A percentile compares a stretch with the other conserved stretches of the same genome.
These are phyloP conservation scores for Cadophora sp. DNA, from an alignment of 2,329 filamentous ascomycete genomes.

Conservation along the genomic window DNA sequence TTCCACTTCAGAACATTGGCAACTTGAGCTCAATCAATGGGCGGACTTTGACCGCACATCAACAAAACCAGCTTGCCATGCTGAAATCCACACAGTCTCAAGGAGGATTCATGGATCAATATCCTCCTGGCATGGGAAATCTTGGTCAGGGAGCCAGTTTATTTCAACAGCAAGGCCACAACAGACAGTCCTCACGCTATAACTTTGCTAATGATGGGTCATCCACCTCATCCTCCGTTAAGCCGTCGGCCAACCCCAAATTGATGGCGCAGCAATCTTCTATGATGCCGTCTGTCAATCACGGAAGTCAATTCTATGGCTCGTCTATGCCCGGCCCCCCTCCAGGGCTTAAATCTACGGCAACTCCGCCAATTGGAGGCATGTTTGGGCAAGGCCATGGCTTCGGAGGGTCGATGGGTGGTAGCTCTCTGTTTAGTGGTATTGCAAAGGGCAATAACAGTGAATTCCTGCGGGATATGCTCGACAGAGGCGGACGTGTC, in stretches of 20 bases:
- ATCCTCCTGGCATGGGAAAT: constrained; percentile 61
- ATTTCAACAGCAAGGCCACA: constrained; percentile 72
- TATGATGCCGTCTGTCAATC: constrained; percentile 73
- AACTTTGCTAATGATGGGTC: constrained; percentile 82
- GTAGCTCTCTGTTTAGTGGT: constrained; percentile 64
- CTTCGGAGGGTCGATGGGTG: constrained; percentile 73
- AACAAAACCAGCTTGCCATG: constrained; percentile 71
- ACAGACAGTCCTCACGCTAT: constrained; percentile 84
- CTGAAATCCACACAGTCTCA: constrained; percentile 53
- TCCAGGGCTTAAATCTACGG: constrained; percentile 92
- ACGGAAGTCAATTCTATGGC: constrained; percentile 75
- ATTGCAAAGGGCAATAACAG: constrained; percentile 75
- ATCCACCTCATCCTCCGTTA: constrained; percentile 66
- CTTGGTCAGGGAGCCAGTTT: constrained; percentile 53
- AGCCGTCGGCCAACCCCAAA: constrained; percentile 79
- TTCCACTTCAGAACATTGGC: constrained; percentile 53
- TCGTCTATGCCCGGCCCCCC: constrained; percentile 90
- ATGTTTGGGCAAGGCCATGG: constrained; percentile 92
- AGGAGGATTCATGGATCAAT: constrained; percentile 62
- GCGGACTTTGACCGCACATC: constrained; percentile 81
- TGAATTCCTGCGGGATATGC: constrained; percentile 82
- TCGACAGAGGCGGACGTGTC: constrained; percentile 66
- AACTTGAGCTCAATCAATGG: constrained; percentile 66
- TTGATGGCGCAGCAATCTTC: constrained; percentile 87
- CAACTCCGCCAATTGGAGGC: constrained; percentile 84